Base-by-base conservation (phyloP, 345 rosid species). In the Heritiera fomes region DNA sequence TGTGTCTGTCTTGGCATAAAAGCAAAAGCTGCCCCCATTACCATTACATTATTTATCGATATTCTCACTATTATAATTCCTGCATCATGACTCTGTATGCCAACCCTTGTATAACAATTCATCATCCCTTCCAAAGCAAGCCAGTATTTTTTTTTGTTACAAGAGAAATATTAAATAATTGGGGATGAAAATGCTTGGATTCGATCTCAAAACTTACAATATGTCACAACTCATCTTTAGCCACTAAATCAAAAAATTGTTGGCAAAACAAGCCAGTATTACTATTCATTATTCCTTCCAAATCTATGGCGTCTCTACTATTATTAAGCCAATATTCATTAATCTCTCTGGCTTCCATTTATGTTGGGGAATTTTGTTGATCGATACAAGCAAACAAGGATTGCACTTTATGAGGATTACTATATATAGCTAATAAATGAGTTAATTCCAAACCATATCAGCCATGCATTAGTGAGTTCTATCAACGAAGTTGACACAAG, bases 21-120 rank as follows among this genome's bases (percentile, higher is more conserved):
- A 84, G 85, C 84, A 75, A 81, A 84, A 79, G 86, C 81, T 79
- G 71, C 73, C 43, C 67, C 28, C 23, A 30, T n/a, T 43, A 38
- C 17, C 18, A 77, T 75, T 83, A 70, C 8, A 20, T 58, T 69
- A 70, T 62, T 43, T 45, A 70, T 43, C 61, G 47, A 61, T 80
- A 18, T 69, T 71, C 75, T 70, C 79, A 38, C 73, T 71, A 76
- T 75, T 58, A 34, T 40, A 0, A 3, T 6, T 61, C 60, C 58
- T 38, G 47, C 82, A 85, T 83, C 82, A 87, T 85, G 60, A 78
- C 53, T 14, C 6, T 28, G 43, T 9, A 61, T 53, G 58, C 59
- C n/a, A 45, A 62, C 80, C 28, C 87, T 87, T 87, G 82, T 20
- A 58, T 75, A 69, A 18, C 85, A 87, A 87, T 81, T 78, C 78